Base-by-base conservation (phyloP, 2,329 filamentous ascomycete genomes). In the Beauveria sp. region DNA sequence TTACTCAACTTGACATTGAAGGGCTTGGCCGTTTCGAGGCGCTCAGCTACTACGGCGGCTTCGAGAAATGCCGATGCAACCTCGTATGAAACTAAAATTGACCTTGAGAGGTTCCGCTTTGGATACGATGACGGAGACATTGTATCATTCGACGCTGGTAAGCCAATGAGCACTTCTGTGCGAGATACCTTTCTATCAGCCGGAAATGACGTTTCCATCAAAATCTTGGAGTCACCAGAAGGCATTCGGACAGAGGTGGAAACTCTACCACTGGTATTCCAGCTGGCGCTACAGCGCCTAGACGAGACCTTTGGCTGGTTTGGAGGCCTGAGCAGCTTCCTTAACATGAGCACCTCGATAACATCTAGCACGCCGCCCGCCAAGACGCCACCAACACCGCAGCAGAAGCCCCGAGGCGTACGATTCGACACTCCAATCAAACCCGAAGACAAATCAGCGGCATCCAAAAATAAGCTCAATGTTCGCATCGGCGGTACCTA, bases 241-340 rank as follows among this genome's bases (percentile, higher is more conserved):
- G 73, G 72, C 5, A 79, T 75, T 16, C 77, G 77, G 61, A 81
- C 89, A 18, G 85, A 89, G 38, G 71, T 96, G 16, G 84, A 86
- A 58, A 96, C 92, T 0, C 79, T 96, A 10, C 91, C 93, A 6
- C 73, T 97, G 1, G 84, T 87, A 62, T 72, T 96, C 10, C 83
- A 86, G 61, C 75, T 98, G 46, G 90, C 98, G 70, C 77, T 97
- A 18, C 87, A 88, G 65, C 84, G 85, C 60, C 76, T 98, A 24
- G 95, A 98, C 67, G 92, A 96, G 68, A 90, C 90, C 0, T 86
- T 98, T 63, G 85, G 86, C 61, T 91, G 90, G 81, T 93, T 97
- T 73, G 95, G 95, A 42, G 95, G 95, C 0, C 78, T 99, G 49
- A 96, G 93, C 72, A 91, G 92, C 66, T 88, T 99, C 58, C 78